Conservation (phyloP, 306 rosid species). For the Rosa lucieae region DNA sequence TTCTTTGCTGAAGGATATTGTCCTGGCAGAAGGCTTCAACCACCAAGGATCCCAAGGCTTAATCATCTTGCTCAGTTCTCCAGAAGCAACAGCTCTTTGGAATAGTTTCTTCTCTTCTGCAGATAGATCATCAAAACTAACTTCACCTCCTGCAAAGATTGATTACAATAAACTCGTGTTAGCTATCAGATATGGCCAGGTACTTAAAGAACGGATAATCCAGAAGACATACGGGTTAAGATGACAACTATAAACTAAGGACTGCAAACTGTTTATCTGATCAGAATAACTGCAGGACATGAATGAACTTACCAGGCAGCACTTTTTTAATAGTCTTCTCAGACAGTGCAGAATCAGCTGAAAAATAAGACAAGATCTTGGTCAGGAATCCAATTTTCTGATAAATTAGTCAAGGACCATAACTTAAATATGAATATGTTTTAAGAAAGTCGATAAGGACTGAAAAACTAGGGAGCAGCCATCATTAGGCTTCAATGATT, state of each 20-base stretch:
- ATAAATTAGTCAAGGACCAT: background rate
- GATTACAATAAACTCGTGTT: slow-evolving; percentile 16
- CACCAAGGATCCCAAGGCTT: slow-evolving; percentile 99
- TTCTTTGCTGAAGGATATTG: slow-evolving; percentile 65
- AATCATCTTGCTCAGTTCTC: slow-evolving; percentile 87
- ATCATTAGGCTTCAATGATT: no score
- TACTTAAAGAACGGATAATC: background rate
- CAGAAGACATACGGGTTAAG: background rate
- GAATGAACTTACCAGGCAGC: slow-evolving; percentile 51
- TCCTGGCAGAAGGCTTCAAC: slow-evolving; percentile 68
- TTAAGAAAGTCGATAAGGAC: no score
- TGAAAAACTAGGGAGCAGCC: no score
- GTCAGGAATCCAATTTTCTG: background rate
- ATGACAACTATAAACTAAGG: background rate
- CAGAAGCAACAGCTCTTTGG: slow-evolving; percentile 78
- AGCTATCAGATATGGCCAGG: slow-evolving; percentile 24
- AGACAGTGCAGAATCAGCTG: slow-evolving; percentile 54
- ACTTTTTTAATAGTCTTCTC: no score
- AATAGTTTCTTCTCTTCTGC: slow-evolving; percentile 74
- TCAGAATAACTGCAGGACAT: slow-evolving; percentile 8
- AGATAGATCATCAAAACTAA: slow-evolving; percentile 73
- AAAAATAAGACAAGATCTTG: slow-evolving; percentile 28
- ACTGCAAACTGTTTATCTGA: background rate
- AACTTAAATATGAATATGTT: background rate
- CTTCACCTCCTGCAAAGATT: slow-evolving; percentile 58